Base-by-base conservation (phyloP, 331 rosid species). In the Stylosanthes scabra region DNA sequence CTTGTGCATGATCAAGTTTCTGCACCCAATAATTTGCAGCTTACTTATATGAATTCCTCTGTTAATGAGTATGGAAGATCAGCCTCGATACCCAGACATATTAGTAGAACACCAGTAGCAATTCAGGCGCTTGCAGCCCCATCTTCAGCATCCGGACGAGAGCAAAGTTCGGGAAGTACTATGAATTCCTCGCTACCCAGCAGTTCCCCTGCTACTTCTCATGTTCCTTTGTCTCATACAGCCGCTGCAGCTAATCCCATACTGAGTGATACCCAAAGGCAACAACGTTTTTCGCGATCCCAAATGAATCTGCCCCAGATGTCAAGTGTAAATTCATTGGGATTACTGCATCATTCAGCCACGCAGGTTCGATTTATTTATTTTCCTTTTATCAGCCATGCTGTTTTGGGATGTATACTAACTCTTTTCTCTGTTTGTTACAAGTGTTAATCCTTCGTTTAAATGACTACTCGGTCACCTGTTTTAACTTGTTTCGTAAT, bases 61-160 rank as follows among this genome's bases (percentile, higher is more conserved):
- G 72, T 50, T 72, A 79, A 74, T 2, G 91, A 89, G 75, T 79
- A 81, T 66, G 96, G 90, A 44, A 84, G 83, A 71, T 69, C 82
- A 25, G 65, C 85, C 42, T 44, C 80, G 13, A 49, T 71, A 44
- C 57, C 81, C 31, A 79, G 81, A 69, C 80, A 65, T 63, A 34
- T 77, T 65, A 55, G 5, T 72, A 86, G 97, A 86, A 70, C 74
- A 58, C 89, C 96, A 2, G 8, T 67, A 39, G 96, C 96, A 63
- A 82, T 88, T 74, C 99, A 94, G 85, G 97, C 96, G 59, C 97
- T 91, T 63, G 92, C 99, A 27, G 91, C 69, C 25, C 91, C 68
- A 81, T 74, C 90, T 65, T 88, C 41, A 68, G 55, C 76, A 31
- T 45, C 72, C 59, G 82, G 75, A 28, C 71, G 75, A 51, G 89